Conservation (phyloP, 2,329 filamentous ascomycete species). For the Hysterium pulicare region DNA sequence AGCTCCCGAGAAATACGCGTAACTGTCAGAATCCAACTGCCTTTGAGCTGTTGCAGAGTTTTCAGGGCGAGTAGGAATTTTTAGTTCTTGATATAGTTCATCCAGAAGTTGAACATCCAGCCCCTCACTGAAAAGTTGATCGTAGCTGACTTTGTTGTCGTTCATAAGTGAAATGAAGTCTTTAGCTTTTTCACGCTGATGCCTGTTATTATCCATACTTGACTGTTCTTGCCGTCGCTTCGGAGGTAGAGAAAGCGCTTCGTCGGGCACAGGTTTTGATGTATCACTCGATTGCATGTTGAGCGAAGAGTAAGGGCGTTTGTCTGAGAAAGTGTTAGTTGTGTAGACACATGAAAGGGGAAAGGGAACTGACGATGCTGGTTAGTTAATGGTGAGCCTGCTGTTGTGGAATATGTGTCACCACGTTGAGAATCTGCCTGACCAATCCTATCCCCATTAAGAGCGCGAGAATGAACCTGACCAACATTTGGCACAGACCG, state of each 20-base stretch:
- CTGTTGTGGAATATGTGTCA: not conserved
- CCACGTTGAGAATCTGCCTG: not conserved
- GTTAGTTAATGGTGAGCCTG: no score
- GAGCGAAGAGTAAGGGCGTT: not conserved
- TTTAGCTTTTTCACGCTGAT: constrained; percentile 32
- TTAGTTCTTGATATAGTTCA: constrained; percentile 65
- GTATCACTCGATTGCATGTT: not conserved
- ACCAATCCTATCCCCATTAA: not conserved
- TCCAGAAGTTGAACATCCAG: constrained; percentile 62
- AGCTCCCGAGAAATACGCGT: no score
- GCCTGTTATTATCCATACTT: constrained; percentile 1
- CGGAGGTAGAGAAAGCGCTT: constrained; percentile 3
- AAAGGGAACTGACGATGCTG: not conserved
- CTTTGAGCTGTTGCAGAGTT: no score
- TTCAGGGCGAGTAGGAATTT: constrained; percentile 25
- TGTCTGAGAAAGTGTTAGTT: not conserved
- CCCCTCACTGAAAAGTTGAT: constrained; percentile 70
- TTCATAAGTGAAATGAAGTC: constrained; percentile 40
- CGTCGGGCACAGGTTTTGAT: not conserved
- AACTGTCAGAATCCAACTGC: no score
- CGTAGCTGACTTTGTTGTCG: constrained; percentile 66
- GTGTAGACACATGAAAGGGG: not conserved
- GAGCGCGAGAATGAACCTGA: not conserved
- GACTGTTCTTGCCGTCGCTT: constrained; percentile 5
- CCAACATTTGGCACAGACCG: constrained; percentile 18